Evolutionary conservation across 768 basidiomycete species (phyloP), one percentile per base, ranked within the genome.

Genomic region (Lactarius vividus): DNA sequence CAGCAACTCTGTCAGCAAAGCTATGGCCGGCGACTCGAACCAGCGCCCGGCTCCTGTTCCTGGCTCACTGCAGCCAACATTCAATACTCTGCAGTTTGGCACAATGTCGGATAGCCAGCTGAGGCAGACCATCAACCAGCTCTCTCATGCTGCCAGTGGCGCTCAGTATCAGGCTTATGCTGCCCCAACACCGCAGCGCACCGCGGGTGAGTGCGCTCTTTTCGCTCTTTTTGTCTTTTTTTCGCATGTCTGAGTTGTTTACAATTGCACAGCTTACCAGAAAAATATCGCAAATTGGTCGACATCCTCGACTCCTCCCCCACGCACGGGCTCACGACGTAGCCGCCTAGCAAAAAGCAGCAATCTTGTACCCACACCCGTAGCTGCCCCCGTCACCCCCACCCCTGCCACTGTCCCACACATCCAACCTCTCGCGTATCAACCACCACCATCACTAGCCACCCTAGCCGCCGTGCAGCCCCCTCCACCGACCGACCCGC

Each of bases 211-310:
- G 61, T 44, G 1, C 23, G 1, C 13, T 23, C 26, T 2, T 18
- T 20, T 20, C 29, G n/a, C 29, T 9, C 29, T 8, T 10, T 3
- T n/a, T 28, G n/a, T 29, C 10, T 10, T 18, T 28, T 18, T 54
- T 54, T 20, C 33, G 33, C 8, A 33, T 33, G 33, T 33, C 33
- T 33, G 33, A 33, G 9, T 31, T 31, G 31, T 31, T 31, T 31
- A 31, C 31, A 33, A 33, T 33, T 33, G 33, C 33, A 9, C 54
- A 85, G 84, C 83, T 2, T 90, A 90, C 72, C 79, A 84, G 66
- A 88, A 85, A 80, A 90, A 90, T 70, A 78, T 90, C 18, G 83
- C 86, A 37, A 85, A 84, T 28, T 90, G 88, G 88, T 86, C 88
- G 4, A 80, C 82, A 5, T 77, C 87, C 0, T 77, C 83, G 11